Evolutionary conservation across 805 yeast genomes (phyloP).

Genomic region (Candida ponderosae): DNA sequence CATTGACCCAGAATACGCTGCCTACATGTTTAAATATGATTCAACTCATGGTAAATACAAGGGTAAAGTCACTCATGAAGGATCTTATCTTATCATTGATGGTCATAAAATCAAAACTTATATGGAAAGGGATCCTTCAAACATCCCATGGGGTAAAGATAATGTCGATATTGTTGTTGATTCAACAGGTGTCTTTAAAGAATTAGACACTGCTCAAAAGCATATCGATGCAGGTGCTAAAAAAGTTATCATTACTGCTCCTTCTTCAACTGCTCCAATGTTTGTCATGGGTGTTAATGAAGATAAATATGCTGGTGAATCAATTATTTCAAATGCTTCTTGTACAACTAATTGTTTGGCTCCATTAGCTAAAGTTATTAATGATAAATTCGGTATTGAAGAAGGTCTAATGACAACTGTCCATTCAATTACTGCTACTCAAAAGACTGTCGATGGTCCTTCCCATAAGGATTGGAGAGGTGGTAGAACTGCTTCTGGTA

Average conservation of each 20-base stretch:
- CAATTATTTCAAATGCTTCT: constrained; percentile 84
- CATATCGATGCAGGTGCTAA: constrained; percentile 90
- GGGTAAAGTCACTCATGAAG: constrained; percentile 62
- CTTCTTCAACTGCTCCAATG: constrained; percentile 92
- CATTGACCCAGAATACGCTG: constrained; percentile 84
- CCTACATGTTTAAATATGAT: constrained; percentile 93
- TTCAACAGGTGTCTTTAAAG: constrained; percentile 93
- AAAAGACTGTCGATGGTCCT: constrained; percentile 95
- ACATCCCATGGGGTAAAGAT: constrained; percentile 79
- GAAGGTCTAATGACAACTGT: constrained; percentile 95
- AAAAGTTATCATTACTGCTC: constrained; percentile 92
- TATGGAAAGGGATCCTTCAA: constrained; percentile 80
- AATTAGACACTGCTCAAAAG: constrained; percentile 68
- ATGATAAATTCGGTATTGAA: constrained; percentile 80
- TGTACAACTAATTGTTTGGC: constrained; percentile 96
- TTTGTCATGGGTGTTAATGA: constrained; percentile 89
- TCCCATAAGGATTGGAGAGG: constrained; percentile 99
- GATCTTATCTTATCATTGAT: constrained; percentile 54
- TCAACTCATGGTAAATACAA: constrained; percentile 83
- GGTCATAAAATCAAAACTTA: constrained; percentile 59
- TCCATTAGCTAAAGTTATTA: constrained; percentile 84
- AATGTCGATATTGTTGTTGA: constrained; percentile 86
- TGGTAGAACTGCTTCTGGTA: constrained; percentile 94
- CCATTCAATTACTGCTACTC: constrained; percentile 94
- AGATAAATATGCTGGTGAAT: constrained; percentile 67